Conservation (phyloP, 306 rosid genomes). For the Corylus americana region DNA sequence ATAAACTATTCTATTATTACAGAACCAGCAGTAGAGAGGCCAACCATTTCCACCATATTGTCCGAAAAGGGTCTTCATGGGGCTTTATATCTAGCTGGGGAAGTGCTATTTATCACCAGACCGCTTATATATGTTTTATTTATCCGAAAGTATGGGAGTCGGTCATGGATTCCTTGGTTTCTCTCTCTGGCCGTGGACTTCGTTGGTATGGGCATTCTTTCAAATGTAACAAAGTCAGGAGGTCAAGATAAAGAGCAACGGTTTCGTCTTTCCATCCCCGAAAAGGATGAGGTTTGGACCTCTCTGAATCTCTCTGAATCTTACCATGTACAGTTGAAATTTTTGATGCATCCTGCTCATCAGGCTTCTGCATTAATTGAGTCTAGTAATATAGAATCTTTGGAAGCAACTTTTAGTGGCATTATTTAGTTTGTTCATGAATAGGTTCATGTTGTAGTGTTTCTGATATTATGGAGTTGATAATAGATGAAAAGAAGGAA, state of each 20-base stretch:
- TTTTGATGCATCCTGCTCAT: background rate
- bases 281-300: constrained; percentile 81
- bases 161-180: constrained; percentile 96
- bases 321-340: constrained; percentile 6
- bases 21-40: constrained; percentile 55
- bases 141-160: constrained; percentile 66
- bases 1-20: constrained; percentile 36
- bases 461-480: constrained; percentile 19
- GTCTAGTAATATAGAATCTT: constrained; percentile 5
- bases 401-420: constrained; percentile 11
- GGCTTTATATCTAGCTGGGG: constrained; percentile 63
- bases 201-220: constrained; percentile 58
- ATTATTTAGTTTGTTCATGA: background rate
- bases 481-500: constrained; percentile 74
- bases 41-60: constrained; percentile 57
- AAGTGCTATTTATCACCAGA: constrained; percentile 69
- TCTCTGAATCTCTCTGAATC: constrained; percentile 8
- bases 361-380: background rate
- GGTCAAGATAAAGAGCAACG: constrained; percentile 38
- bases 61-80: constrained; percentile 73
- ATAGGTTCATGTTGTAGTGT: constrained; percentile 23
- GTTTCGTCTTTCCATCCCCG: constrained; percentile 57
- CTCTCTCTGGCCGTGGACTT: constrained; percentile 70
- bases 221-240: constrained; percentile 46
- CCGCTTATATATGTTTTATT: constrained; percentile 86